Base-by-base conservation (phyloP, 345 rosid species). In the Aethionema arabicum region DNA sequence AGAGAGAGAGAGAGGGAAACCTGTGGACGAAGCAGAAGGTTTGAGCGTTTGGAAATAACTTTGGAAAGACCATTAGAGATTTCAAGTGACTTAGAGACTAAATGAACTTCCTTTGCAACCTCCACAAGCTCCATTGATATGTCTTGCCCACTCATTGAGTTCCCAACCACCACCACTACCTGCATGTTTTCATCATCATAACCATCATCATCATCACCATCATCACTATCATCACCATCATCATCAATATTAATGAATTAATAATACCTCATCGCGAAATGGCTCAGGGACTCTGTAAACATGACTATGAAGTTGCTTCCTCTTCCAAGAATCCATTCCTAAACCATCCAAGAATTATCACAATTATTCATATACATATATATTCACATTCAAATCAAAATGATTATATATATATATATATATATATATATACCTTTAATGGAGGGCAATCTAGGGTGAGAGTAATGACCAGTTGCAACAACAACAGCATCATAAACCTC, bases 401-500 rank as follows among this genome's bases (percentile, higher is more conserved):
- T 5, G 31, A 68, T 52, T 33, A 16, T 58, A 49, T 29, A 4
- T 38, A 8, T 15, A 12, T n/a, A n/a, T 11, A 32, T 21, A 42
- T 12, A 10, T 62, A 90, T n/a, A n/a, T n/a, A n/a, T n/a, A n/a
- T n/a, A n/a, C 98, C 98, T 85, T 80, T 82, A 52, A 92, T 89
- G 63, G 78, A 37, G 33, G 98, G 91, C 76, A 86, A 43, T 61
- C 85, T 81, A 43, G 96, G 98, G 2, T 81, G 76, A 53, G 98
- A 79, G 56, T 86, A 92, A 68, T 92, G 96, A 2, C 98, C 98
- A 39, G 86, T 81, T n/a, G 93, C 96, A 33, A 92, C 93, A 67
- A 92, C 86, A 45, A 92, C 88, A 14, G 96, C 96, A 76, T 92
- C 96, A 65, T 77, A 92, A 11, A 89, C 82, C 75, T 89, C 93